Conservation (phyloP, 805 yeast species). For the Phaffomyces thermotolerans region DNA sequence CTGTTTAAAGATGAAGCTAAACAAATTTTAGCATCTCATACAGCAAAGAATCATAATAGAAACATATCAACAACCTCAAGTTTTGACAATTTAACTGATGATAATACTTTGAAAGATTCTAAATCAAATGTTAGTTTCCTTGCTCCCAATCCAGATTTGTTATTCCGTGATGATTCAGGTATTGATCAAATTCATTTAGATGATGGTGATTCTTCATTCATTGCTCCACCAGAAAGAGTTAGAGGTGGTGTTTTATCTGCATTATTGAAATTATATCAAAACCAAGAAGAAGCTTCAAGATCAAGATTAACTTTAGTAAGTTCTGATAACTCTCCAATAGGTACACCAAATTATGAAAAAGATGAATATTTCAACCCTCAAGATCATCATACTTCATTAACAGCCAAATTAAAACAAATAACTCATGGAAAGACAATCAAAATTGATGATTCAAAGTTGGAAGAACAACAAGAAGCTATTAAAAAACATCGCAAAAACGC, state of each 20-base stretch:
- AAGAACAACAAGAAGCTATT: conserved; percentile 11
- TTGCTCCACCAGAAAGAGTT: conserved; percentile 57
- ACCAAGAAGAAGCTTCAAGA: conserved; percentile 25
- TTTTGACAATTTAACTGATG: conserved; percentile 13
- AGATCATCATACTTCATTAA: conserved; percentile 5
- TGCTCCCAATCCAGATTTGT: conserved; percentile 39
- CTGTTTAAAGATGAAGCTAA: conserved; percentile 46
- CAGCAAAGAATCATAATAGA: background rate
- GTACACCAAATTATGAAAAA: conserved; percentile 3
- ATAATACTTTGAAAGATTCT: conserved; percentile 18
- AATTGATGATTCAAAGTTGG: conserved; percentile 14
- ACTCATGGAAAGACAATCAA: conserved; percentile 12
- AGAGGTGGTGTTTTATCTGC: conserved; percentile 85
- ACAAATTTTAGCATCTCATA: conserved; percentile 44
- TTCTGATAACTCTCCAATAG: conserved; percentile 13
- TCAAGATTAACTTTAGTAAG: conserved; percentile 15
- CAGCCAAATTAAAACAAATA: conserved; percentile 12
- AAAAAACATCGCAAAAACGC: conserved; percentile 16
- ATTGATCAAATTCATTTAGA: conserved; percentile 25
- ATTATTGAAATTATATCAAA: conserved; percentile 61
- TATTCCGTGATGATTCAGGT: conserved; percentile 24
- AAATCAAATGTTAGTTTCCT: conserved; percentile 20
- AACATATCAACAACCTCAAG: background rate
- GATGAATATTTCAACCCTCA: background rate
- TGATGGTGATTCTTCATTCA: conserved; percentile 31